Conservation (phyloP, 2,329 filamentous ascomycete species). For the Coleophoma crateriformis region DNA sequence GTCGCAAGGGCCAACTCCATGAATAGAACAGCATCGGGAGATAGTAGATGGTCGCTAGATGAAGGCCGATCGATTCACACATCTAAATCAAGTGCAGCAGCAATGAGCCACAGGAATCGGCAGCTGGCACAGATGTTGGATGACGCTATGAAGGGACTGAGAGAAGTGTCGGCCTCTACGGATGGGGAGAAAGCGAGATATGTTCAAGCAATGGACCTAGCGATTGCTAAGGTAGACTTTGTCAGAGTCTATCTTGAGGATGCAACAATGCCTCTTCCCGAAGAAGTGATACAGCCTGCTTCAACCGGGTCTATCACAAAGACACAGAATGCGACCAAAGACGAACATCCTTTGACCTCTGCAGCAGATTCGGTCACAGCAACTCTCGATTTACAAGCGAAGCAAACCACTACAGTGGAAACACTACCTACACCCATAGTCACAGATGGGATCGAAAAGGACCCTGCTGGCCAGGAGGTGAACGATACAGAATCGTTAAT, state of each 20-base stretch:
- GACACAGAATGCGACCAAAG: background rate
- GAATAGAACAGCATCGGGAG: slow-evolving; percentile 17
- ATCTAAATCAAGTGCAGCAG: slow-evolving; percentile 34
- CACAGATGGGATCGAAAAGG: background rate
- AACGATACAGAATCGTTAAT: background rate
- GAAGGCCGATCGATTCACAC: slow-evolving; percentile 19
- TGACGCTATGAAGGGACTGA: slow-evolving; percentile 58
- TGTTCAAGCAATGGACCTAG: slow-evolving; percentile 50
- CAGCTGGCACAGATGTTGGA: slow-evolving; percentile 64
- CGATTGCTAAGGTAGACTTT: slow-evolving; percentile 58
- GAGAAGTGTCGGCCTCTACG: slow-evolving; percentile 48
- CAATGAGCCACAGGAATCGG: slow-evolving; percentile 60
- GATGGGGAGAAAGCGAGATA: slow-evolving; percentile 35
- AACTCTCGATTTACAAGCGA: background rate
- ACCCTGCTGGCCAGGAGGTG: background rate
- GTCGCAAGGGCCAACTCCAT: slow-evolving; percentile 39
- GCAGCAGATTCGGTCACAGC: background rate
- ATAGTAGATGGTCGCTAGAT: slow-evolving; percentile 23
- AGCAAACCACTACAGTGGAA: background rate
- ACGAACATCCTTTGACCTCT: background rate
- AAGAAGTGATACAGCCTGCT: slow-evolving; percentile 7
- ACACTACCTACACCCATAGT: background rate
- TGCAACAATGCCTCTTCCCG: slow-evolving; percentile 44
- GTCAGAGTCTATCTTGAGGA: slow-evolving; percentile 59
- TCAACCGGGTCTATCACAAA: background rate